Percentiles rank a stretch among this genome's conserved stretches.
Conservation (phyloP, 768 basidiomycete species). For the Suillus subaureus region DNA sequence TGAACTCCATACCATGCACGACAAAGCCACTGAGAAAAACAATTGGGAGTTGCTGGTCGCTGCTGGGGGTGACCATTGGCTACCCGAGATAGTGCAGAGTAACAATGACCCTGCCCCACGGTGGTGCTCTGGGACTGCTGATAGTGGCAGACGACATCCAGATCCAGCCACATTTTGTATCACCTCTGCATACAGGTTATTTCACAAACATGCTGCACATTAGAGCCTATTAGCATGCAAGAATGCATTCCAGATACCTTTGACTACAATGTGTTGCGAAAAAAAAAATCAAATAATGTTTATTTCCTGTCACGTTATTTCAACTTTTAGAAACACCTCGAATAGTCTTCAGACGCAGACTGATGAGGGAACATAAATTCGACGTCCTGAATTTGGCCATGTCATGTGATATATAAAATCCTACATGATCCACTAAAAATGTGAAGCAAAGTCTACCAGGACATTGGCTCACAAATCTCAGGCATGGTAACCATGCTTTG, state of each 20-base stretch:
- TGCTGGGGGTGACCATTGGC: too few species aligned
- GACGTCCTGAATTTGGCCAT: background rate
- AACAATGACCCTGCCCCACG: too few species aligned
- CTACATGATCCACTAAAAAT: background rate
- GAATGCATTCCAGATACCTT: conserved; percentile 1
- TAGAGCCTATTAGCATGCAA: background rate
- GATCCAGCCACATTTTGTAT: too few species aligned
- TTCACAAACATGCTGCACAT: background rate
- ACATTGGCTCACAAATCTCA: background rate
- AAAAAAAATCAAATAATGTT: background rate
- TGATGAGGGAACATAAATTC: background rate
- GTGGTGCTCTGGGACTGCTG: too few species aligned
- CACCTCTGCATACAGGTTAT: background rate
- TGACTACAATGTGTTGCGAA: background rate
- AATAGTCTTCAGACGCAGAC: background rate
- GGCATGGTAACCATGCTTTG: too few species aligned
- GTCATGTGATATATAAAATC: background rate
- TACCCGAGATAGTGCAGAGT: too few species aligned
- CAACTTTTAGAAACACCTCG: too few species aligned
- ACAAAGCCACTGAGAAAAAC: too few species aligned
- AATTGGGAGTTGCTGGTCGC: too few species aligned
- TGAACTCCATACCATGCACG: too few species aligned
- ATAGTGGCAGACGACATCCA: too few species aligned
- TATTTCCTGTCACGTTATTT: background rate
- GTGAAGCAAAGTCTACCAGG: background rate